These are phyloP conservation scores for Amanita pallidorosea DNA, from an alignment of 768 basidiomycete genomes.

Conservation along the genomic window DNA sequence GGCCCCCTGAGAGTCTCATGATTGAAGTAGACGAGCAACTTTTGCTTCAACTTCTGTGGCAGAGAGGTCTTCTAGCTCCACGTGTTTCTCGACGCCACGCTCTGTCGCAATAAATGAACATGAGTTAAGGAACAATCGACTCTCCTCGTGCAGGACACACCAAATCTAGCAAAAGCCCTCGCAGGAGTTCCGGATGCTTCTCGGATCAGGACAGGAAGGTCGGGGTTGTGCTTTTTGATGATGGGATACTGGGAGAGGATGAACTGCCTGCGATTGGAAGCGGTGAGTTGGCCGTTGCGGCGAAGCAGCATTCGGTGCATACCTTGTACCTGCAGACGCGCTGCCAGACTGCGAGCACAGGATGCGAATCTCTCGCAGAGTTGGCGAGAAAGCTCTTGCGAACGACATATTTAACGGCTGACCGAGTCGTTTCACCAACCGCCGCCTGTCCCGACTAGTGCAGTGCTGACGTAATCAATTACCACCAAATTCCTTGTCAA, in stretches of 20 bases:
- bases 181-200: constrained; percentile 75
- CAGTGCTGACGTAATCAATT: constrained; percentile 25
- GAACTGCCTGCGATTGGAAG: constrained; percentile 51
- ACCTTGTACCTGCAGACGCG: constrained; percentile 78
- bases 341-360: constrained; percentile 69
- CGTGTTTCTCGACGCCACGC: constrained; percentile 70
- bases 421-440: constrained; percentile 6
- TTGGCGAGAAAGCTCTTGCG: constrained; percentile 65
- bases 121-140: constrained; percentile 6
- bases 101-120: constrained; percentile 31
- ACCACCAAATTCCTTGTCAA: constrained; percentile 21
- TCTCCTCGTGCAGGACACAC: constrained; percentile 32
- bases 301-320: constrained; percentile 11
- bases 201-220: constrained; percentile 75
- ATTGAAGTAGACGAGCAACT: constrained; percentile 51
- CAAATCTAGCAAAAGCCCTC: constrained; percentile 76
- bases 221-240: constrained; percentile 77
- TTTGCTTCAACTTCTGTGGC: constrained; percentile 61
- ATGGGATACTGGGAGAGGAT: constrained; percentile 61
- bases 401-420: constrained; percentile 39
- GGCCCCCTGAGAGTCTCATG: constrained; percentile 17
- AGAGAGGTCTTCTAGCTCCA: constrained; percentile 69
- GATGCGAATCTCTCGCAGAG: constrained; percentile 71
- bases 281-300: constrained; percentile 4
- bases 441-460: not conserved